Base-by-base conservation (phyloP, 805 yeast species). In the Kuraishia hungarica region DNA sequence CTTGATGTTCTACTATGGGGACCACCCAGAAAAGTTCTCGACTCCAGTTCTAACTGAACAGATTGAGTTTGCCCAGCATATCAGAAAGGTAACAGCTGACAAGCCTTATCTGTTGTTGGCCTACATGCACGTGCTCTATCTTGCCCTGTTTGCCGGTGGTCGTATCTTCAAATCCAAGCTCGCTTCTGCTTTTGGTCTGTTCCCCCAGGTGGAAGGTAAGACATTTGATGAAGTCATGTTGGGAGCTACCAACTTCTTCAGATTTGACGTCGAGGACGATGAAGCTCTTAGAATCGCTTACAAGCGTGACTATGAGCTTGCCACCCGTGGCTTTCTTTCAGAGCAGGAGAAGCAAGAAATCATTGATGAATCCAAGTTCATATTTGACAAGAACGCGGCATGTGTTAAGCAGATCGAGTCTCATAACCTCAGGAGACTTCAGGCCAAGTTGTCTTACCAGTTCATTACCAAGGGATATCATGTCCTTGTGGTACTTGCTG, bases 111-210 rank as follows among this genome's bases (percentile, higher is more conserved):
- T 87, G 21, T 68, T 89, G 43, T 73, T 89, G 51, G 94, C 96
- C 4, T 89, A 89, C 68, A 81, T 89, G 73, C 96, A 89, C 66
- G 94, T 87, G 51, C 78, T 89, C 82, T 89, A 89, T 69, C 72
- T 89, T 64, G 96, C 94, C 0, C 76, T 89, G 53, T 89, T 89
- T 72, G 96, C 96, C 1, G 96, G 96, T 53, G 96, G 96, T 19
- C 76, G 84, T 59, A 75, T 89, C 39, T 77, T 89, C 81, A 73
- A 85, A 57, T 83, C 91, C 0, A 79, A 83, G 19, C 69, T 89
- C 28, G 74, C 84, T 53, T 81, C 78, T 62, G 84, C 90, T 23
- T 72, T 85, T 5, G 89, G 91, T 1, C 69, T 88, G 55, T 87
- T 87, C 76, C 96, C 96, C 10, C 84, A 84, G 61, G 80, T 84